A percentile compares a stretch with the other conserved stretches of the same genome.
These are phyloP conservation scores for Mediolabrus comicus DNA, from an alignment of 108 stramenopile genomes.

Conservation along the genomic window DNA sequence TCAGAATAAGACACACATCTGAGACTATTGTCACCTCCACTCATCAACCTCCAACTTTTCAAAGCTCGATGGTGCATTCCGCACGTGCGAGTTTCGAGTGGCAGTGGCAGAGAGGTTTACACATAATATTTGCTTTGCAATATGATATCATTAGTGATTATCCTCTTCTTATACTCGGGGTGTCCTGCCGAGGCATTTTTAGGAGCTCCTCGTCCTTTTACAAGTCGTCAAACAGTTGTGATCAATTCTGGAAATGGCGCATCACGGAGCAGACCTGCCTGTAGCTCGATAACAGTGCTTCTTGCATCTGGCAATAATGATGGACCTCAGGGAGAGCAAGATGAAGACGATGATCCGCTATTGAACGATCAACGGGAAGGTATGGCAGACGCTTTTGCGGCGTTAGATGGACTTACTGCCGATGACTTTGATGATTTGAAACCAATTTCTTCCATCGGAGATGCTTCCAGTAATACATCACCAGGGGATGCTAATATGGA, in stretches of 20 bases:
- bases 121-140: too few relatives aligned
- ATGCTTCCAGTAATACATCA: background rate
- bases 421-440: slow-evolving; percentile 34
- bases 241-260: background rate
- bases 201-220: background rate
- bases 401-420: slow-evolving; percentile 21
- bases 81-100: too few relatives aligned
- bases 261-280: background rate
- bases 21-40: too few relatives aligned
- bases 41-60: too few relatives aligned
- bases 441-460: slow-evolving; percentile 3
- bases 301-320: background rate
- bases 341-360: slow-evolving; percentile 5
- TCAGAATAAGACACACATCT: too few relatives aligned
- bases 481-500: background rate
- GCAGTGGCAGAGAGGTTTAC: too few relatives aligned
- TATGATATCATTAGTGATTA: background rate
- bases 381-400: slow-evolving; percentile 43
- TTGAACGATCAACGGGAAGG: slow-evolving; percentile 36
- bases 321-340: slow-evolving; percentile 1
- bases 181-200: background rate
- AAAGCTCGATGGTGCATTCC: too few relatives aligned
- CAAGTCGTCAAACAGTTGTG: slow-evolving; percentile 1
- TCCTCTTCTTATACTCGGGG: background rate
- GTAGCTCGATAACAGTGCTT: background rate